Conservation (phyloP, 2,329 filamentous ascomycete genomes). For the Fusarium annulatum region DNA sequence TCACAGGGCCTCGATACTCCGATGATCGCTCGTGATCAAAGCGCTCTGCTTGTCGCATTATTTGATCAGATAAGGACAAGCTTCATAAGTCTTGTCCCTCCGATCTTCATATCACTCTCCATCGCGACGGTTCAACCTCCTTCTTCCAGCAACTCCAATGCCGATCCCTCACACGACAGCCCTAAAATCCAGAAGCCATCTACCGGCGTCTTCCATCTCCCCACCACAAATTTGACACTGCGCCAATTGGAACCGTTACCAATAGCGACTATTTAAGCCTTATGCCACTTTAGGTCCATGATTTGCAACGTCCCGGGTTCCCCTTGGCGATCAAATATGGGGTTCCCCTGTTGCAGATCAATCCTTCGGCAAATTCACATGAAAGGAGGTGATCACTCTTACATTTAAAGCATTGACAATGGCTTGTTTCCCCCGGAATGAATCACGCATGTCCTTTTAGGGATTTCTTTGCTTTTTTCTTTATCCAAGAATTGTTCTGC, state of each 20-base stretch:
- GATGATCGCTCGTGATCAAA: neutral
- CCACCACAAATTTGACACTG: neutral
- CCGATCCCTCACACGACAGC: neutral
- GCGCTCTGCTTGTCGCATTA: no score
- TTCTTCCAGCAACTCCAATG: neutral
- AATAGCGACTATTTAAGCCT: neutral
- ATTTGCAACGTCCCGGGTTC: neutral
- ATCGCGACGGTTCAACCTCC: neutral
- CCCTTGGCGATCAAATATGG: neutral
- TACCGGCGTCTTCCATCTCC: neutral
- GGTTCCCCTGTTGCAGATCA: conserved; percentile 1
- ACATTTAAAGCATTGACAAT: neutral
- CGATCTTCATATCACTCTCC: neutral
- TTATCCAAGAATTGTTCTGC: neutral
- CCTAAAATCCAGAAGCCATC: neutral
- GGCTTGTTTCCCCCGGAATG: rapidly evolving
- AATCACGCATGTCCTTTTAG: neutral
- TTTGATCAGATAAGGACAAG: neutral
- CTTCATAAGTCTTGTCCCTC: neutral
- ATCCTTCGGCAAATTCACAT: neutral
- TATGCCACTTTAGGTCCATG: neutral
- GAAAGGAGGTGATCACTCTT: neutral
- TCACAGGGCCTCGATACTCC: neutral
- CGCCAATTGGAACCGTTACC: neutral
- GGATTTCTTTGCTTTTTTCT: neutral